Base-by-base conservation (phyloP, 2,329 filamentous ascomycete species). In the Aspergillus unguis region DNA sequence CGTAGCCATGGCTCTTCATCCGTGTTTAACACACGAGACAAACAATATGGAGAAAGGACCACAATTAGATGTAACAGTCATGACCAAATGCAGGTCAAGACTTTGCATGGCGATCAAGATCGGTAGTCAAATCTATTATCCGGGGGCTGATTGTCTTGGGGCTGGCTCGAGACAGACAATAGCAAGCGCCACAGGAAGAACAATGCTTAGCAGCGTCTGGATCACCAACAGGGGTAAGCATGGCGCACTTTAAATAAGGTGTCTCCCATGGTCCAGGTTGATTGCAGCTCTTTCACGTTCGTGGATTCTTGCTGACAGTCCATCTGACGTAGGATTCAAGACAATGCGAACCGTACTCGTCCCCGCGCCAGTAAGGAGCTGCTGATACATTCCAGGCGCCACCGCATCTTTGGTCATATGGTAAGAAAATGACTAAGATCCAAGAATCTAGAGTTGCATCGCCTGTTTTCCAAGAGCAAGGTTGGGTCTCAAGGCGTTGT, bases 131-230 rank as follows among this genome's bases (percentile, higher is more conserved):
- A 48, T 38, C 28, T 42, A 35, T 41, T 17, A 35, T 49, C 42
- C 42, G 27, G 36, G 32, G 36, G 32, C 41, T 26, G 41, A 35
- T 53, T 51, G 49, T 46, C 36, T 45, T 42, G 42, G 43, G 23
- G 48, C 23, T 32, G 48, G 33, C 28, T 50, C 38, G 51, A 53
- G 46, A 53, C 57, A 57, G 62, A 67, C 63, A 66, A 65, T 66
- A 61, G 43, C 48, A 62, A 58, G 52, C 41, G 11, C 33, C 29
- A 43, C 27, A 37, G 36, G 36, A 31, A 57, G 58, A 59, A 66
- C 62, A 66, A 65, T 67, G 59, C 60, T 55, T 60, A 58, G 9
- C 29, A 55, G 37, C 37, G 36, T 32, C 48, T 48, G 48, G 45
- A 50, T 54, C 55, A 55, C 26, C 28, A 36, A 17, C 26, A 23